phyloP scores from a whole-genome alignment of 2,329 filamentous ascomycete species.

The Dryadomyces quercus-mongolicae region DNA sequence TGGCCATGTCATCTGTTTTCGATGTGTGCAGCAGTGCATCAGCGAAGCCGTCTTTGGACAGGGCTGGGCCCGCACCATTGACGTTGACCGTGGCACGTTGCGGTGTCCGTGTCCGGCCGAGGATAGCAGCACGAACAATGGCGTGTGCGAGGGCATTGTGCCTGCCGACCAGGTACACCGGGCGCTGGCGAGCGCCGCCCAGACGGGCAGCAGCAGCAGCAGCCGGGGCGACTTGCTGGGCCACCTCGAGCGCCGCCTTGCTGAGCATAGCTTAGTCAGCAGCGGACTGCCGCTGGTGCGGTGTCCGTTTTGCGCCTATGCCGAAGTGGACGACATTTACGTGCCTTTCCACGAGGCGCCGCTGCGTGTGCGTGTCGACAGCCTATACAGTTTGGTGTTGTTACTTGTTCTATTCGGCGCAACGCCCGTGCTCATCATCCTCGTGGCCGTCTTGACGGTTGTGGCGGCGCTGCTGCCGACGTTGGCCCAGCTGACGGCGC shows the following conservation, averaged over 20 bases:
- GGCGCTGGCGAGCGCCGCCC: slow-evolving; percentile 38
- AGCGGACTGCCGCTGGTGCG: slow-evolving; percentile 64
- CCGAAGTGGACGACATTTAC: slow-evolving; percentile 72
- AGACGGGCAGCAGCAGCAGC: not conserved
- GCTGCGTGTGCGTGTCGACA: slow-evolving; percentile 44
- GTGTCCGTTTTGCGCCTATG: slow-evolving; percentile 87
- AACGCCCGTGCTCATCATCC: slow-evolving; percentile 42
- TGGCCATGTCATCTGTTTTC: slow-evolving; percentile 62
- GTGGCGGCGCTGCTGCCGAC: slow-evolving; percentile 21
- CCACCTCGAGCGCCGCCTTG: slow-evolving; percentile 68
- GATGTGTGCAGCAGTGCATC: slow-evolving; percentile 69
- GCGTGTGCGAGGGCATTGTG: slow-evolving; percentile 65
- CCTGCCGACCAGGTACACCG: slow-evolving; percentile 56
- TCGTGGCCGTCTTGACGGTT: slow-evolving; percentile 28
- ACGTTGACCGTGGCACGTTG: slow-evolving; percentile 59
- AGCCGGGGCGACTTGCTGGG: slow-evolving; percentile 57
- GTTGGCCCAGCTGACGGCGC: not conserved
- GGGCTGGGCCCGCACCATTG: slow-evolving; percentile 73
- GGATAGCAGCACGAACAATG: slow-evolving; percentile 26
- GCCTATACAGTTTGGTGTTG: slow-evolving; percentile 34
- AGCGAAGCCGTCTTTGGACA: slow-evolving; percentile 89
- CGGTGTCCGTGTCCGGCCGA: slow-evolving; percentile 86
- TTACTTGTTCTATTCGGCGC: slow-evolving; percentile 40
- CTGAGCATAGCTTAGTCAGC: slow-evolving; percentile 62
- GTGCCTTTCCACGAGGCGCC: slow-evolving; percentile 40